These are phyloP conservation scores for Scalesia atractyloides DNA, from an alignment of 129 eudicot genomes.

Conservation along the genomic window DNA sequence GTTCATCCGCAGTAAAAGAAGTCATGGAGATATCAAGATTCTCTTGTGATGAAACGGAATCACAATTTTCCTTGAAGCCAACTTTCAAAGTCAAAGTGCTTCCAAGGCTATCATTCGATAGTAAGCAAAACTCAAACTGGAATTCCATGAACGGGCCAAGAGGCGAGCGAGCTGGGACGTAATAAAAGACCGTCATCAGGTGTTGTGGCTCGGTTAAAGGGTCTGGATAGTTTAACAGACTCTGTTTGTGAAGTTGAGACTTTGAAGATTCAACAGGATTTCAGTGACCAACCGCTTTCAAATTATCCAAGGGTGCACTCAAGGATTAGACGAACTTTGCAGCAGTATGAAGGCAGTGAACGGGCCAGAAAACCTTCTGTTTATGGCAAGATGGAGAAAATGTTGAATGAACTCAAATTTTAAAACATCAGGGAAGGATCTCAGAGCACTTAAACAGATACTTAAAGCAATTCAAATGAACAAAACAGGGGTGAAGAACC, in stretches of 20 bases:
- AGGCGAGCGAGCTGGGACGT: constrained; percentile 61
- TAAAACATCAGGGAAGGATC: constrained; percentile 80
- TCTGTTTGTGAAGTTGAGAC: constrained; percentile 26
- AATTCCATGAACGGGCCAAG: constrained; percentile 35
- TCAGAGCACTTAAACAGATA: constrained; percentile 93
- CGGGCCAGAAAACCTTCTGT: constrained; percentile 48
- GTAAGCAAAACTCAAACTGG: constrained; percentile 49
- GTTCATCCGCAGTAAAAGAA: constrained; percentile 36
- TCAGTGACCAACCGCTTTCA: constrained; percentile 31
- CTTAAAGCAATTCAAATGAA: constrained; percentile 79
- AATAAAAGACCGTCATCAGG: constrained; percentile 59
- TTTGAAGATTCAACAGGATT: constrained; percentile 21
- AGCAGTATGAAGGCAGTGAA: constrained; percentile 44
- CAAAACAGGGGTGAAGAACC: constrained; percentile 40
- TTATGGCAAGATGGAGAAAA: constrained; percentile 82
- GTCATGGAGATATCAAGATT: constrained; percentile 47
- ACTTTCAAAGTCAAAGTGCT: constrained; percentile 56
- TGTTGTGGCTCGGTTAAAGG: constrained; percentile 87
- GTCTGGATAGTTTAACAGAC: constrained; percentile 63
- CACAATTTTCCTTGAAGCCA: constrained; percentile 46
- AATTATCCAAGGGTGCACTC: constrained; percentile 41
- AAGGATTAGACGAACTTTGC: constrained; percentile 49
- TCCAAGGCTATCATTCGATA: constrained; percentile 83
- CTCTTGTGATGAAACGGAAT: constrained; percentile 82
- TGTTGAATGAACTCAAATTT: constrained; percentile 72